Evolutionary conservation across 768 basidiomycete genomes (phyloP).

Genomic region (Lactarius hengduanensis): DNA sequence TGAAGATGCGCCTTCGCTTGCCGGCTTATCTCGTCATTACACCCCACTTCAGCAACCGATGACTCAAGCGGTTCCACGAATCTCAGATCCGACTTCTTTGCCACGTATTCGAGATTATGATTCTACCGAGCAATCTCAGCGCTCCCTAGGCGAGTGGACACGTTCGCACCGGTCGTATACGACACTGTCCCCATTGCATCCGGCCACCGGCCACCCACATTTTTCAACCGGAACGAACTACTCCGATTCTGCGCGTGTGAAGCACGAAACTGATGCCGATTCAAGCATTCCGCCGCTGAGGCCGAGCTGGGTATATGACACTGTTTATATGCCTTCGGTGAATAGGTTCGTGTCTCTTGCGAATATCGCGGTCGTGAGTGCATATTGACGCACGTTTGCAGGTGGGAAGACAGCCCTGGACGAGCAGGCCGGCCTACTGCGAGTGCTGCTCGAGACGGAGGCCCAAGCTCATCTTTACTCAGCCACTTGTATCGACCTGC

Average conservation of each 20-base stretch:
- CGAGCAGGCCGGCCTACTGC: slow-evolving; percentile 1
- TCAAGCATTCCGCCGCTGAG: slow-evolving; percentile 4
- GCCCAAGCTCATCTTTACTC: slow-evolving; percentile 9
- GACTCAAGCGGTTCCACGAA: slow-evolving; percentile 4
- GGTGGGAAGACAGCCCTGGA: slow-evolving; percentile 8
- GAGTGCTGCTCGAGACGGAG: neutral
- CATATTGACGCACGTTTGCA: neutral
- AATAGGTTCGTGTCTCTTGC: slow-evolving; percentile 8
- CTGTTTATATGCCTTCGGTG: neutral
- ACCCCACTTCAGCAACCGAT: neutral
- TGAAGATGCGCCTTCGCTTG: slow-evolving; percentile 7
- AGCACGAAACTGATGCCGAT: slow-evolving; percentile 18
- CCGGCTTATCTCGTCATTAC: slow-evolving; percentile 11
- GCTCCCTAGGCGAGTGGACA: slow-evolving; percentile 2
- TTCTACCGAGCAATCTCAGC: neutral
- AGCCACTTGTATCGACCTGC: slow-evolving; percentile 9
- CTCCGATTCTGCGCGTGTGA: slow-evolving; percentile 5
- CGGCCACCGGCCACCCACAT: neutral
- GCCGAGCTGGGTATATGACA: slow-evolving; percentile 14
- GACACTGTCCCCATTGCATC: slow-evolving; percentile 1
- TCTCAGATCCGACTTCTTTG: neutral
- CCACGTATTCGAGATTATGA: slow-evolving; percentile 7
- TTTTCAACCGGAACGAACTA: neutral
- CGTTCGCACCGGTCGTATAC: neutral
- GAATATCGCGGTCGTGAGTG: neutral